A percentile compares a stretch with the other conserved stretches of the same genome.
Conservation (phyloP, 2,329 filamentous ascomycete genomes). For the Metarhizium humberi region DNA sequence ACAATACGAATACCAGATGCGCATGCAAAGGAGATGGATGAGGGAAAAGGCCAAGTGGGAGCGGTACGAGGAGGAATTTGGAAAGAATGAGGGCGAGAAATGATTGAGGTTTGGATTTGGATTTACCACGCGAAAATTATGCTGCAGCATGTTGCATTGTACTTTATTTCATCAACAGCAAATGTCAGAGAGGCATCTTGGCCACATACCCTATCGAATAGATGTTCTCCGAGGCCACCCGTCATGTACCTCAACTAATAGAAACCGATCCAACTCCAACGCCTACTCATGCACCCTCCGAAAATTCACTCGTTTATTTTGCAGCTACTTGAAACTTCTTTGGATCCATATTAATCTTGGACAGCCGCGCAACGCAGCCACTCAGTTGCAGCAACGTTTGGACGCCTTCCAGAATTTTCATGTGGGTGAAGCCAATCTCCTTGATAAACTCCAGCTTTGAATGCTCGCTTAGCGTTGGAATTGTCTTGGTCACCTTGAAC, state of each 20-base stretch:
- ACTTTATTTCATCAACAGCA: neutral
- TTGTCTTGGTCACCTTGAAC: slow-evolving; percentile 97
- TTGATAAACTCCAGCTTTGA: slow-evolving; percentile 95
- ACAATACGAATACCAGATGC: slow-evolving; percentile 55
- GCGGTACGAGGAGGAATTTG: slow-evolving; percentile 52
- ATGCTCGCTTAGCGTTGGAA: slow-evolving; percentile 85
- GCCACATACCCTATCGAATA: neutral
- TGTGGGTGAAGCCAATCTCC: slow-evolving; percentile 97
- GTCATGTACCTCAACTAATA: neutral
- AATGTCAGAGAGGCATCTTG: neutral
- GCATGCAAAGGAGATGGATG: slow-evolving; percentile 53
- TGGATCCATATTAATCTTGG: slow-evolving; percentile 94
- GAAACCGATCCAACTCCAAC: slow-evolving; percentile 19
- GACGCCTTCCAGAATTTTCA: slow-evolving; percentile 97
- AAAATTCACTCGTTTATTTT: slow-evolving; percentile 17
- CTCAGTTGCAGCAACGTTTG: slow-evolving; percentile 91
- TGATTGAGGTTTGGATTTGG: slow-evolving; percentile 2
- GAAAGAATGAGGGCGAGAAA: slow-evolving; percentile 30
- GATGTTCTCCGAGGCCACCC: neutral
- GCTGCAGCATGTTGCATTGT: neutral
- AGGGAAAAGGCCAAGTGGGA: slow-evolving; percentile 61
- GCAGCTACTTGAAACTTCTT: slow-evolving; percentile 54
- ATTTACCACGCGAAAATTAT: neutral
- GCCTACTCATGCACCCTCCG: slow-evolving; percentile 14
- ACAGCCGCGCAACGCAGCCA: slow-evolving; percentile 82